Conservation (phyloP, 2,329 filamentous ascomycete species). For the Colletotrichum sp. region DNA sequence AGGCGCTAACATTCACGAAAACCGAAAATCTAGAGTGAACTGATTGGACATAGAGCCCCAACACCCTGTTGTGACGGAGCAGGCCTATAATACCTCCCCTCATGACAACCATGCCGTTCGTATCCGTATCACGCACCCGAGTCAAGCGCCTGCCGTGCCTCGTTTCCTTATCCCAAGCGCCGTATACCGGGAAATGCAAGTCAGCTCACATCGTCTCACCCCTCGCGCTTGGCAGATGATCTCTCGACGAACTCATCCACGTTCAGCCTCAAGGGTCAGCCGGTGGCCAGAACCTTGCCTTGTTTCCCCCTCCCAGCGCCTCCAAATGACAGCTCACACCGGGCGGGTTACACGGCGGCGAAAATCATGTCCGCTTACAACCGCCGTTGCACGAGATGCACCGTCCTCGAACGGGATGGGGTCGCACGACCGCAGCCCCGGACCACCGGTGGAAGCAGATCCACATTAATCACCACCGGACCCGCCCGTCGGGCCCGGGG, state of each 20-base stretch:
- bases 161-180: background rate
- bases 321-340: background rate
- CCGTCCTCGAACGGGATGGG: background rate
- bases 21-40: fast-evolving
- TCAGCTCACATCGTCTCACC: background rate
- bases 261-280: background rate
- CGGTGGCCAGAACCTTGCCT: background rate
- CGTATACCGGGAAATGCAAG: background rate
- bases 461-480: background rate
- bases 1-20: background rate
- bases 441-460: background rate
- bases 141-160: background rate
- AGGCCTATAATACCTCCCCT: background rate
- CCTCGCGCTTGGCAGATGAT: background rate
- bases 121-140: background rate
- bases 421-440: background rate
- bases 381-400: background rate
- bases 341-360: background rate
- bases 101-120: background rate
- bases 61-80: background rate
- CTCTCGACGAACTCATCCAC: background rate
- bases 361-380: background rate
- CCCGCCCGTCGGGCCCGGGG: conserved; percentile 5
- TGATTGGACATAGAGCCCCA: background rate
- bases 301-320: background rate